Evolutionary conservation across 768 basidiomycete species (phyloP).

Genomic region (Dacryopinax spathularia): DNA sequence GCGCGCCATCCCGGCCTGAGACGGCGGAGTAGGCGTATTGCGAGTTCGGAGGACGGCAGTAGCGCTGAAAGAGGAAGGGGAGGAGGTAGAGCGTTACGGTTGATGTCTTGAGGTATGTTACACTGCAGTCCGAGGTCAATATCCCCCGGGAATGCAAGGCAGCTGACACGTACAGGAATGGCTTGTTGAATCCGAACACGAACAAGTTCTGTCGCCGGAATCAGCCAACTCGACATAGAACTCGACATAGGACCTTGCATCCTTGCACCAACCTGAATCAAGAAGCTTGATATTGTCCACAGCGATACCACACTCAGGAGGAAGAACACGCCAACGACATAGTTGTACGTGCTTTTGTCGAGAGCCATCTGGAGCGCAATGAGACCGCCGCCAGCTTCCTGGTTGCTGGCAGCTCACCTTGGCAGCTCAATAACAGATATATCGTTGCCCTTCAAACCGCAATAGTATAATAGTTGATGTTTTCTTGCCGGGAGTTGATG

Average conservation of each 20-base stretch:
- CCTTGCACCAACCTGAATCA: conserved; percentile 80
- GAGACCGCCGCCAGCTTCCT: no score
- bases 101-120: conserved; percentile 84
- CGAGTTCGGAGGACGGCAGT: background rate
- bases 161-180: conserved; percentile 52
- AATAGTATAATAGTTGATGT: no score
- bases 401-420: no score
- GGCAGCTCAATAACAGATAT: no score
- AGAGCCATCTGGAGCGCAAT: background rate
- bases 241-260: background rate
- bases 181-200: conserved; percentile 68
- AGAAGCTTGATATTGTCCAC: conserved; percentile 80
- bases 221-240: conserved; percentile 4
- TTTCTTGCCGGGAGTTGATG: no score
- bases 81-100: conserved; percentile 75
- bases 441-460: no score
- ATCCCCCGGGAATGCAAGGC: conserved; percentile 1
- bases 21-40: background rate
- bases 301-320: conserved; percentile 64
- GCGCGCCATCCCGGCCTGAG: background rate
- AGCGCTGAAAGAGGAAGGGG: conserved; percentile 24
- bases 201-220: conserved; percentile 30
- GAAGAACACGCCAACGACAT: conserved; percentile 48
- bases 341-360: conserved; percentile 19
- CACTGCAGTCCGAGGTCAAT: conserved; percentile 29